Evolutionary conservation across 176 grass and related monocot species (phyloP), one percentile per base, ranked within the genome.

Genomic region (Tillandsia leiboldiana): DNA sequence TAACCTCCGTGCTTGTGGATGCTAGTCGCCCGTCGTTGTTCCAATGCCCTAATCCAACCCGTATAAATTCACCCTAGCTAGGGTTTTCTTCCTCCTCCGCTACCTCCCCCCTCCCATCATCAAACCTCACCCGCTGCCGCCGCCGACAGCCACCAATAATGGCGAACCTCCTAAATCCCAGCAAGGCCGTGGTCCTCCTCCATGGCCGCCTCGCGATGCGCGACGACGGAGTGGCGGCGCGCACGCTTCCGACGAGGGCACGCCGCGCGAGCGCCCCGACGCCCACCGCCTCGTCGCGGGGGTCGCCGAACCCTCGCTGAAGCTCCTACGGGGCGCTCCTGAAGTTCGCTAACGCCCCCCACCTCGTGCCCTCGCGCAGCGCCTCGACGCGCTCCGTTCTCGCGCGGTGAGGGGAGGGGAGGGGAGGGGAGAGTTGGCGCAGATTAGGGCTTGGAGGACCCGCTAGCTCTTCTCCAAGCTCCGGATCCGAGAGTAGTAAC

Each of bases 391-490:
- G 14, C 74, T 82, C 64, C 12, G 68, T 51, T 68, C 75, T 23
- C 75, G 80, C 6, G 84, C 82, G 74, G 70, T 70, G 75, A 82
- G 82, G 70, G 74, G 75, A 82, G 82, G 74, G 58, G 82, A 14
- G 51, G 54, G 8, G 75, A 79, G 82, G 79, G 75, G 65, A 0
- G 70, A 70, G 7, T 66, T 86, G 84, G 84, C 82, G 75, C 77
- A 79, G 79, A 82, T 86, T 74, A 86, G 82, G 74, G 80, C 79
- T 11, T 79, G 84, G 15, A 86, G 82, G 75, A 86, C 82, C 74
- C 82, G 84, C 69, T 86, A 79, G 79, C 82, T 86, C 84, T 87
- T 87, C 65, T 74, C 84, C 79, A 87, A 87, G 64, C 79, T 87
- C 53, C 74, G 84, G 23, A 82, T 87, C 74, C 82, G 56, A 61